Evolutionary conservation across 208 protist species (phyloP).

Genomic region (Trypanosoma avium): DNA sequence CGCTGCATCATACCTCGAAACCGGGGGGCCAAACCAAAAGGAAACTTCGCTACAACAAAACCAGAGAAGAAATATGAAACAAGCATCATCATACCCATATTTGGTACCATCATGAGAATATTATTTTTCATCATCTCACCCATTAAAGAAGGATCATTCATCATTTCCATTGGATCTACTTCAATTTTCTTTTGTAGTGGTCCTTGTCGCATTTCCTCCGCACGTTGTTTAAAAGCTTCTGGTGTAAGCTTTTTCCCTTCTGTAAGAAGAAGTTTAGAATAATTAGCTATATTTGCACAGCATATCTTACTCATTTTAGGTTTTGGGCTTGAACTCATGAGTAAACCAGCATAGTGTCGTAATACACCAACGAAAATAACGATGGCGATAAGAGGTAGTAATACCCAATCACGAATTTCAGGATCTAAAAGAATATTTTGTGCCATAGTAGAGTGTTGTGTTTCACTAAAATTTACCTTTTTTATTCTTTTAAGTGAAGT

Average conservation of each 20-base stretch:
- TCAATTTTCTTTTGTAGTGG: slow-evolving; percentile 69
- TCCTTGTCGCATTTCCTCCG: slow-evolving; percentile 44
- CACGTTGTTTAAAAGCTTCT: slow-evolving; percentile 62
- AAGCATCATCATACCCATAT: slow-evolving; percentile 96
- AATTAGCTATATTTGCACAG: slow-evolving; percentile 73
- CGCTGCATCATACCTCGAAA: slow-evolving; percentile 95
- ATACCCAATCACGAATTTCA: slow-evolving; percentile 95
- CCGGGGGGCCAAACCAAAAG: slow-evolving; percentile 93
- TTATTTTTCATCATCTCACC: slow-evolving; percentile 95
- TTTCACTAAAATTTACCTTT: slow-evolving; percentile 28
- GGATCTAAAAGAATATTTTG: slow-evolving; percentile 92
- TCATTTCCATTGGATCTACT: slow-evolving; percentile 90
- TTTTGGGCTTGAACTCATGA: slow-evolving; percentile 50
- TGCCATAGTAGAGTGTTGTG: slow-evolving; percentile 70
- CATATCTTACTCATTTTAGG: slow-evolving; percentile 55
- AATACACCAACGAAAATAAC: slow-evolving; percentile 93
- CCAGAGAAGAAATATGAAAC: slow-evolving; percentile 96
- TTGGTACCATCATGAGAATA: slow-evolving; percentile 92
- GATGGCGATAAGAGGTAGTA: slow-evolving; percentile 94
- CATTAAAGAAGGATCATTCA: slow-evolving; percentile 92
- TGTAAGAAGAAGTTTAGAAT: slow-evolving; percentile 54
- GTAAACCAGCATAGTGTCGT: slow-evolving; percentile 81
- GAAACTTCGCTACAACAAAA: slow-evolving; percentile 96
- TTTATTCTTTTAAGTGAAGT: background rate
- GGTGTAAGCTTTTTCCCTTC: slow-evolving; percentile 58